Evolutionary conservation across 176 grass and related monocot genomes (phyloP), one percentile per base, ranked within the genome.

Genomic region (maize (Zea mays)): DNA sequence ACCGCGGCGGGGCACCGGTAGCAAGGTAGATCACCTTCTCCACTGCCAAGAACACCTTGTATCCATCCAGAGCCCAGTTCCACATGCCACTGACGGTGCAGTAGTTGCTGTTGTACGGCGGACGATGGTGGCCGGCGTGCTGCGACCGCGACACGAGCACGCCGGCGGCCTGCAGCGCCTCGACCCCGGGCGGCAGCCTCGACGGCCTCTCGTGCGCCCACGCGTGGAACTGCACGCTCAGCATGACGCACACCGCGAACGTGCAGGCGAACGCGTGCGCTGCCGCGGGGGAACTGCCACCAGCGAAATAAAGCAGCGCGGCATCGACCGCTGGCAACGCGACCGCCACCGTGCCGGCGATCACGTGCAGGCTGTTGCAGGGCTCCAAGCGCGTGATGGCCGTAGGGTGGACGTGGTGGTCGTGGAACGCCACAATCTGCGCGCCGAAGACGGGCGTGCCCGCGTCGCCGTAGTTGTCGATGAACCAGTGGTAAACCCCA

Each of bases 171-270:
- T 97, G 93, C 74, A 97, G 40, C 54, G 93, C 93, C 59, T 17
- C 78, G 13, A 97, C 88, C 4, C 79, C 60, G 2, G 62, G 46
- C 13, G 90, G 93, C 8, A 97, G 71, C 62, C 82, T 3, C 82
- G 41, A 10, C 54, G 16, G 75, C 76, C 78, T 91, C 81, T 85
- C 88, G 75, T 97, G 93, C 21, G 90, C 83, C 90, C 88, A 97
- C 15, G 86, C 43, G 83, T 97, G 93, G 84, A 91, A 97, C 86
- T 97, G 93, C 84, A 93, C 90, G 86, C 90, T 97, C 57, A 97
- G 59, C 82, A 86, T 82, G 16, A 93, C 62, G 81, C 84, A 93
- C 7, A 78, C 81, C 4, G 90, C 90, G 86, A 85, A 85, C 59
- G 20, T 33, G 4, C 78, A 82, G 14, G 82, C 48, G 59, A 91